These are phyloP conservation scores for Penicillium sumatraense DNA, from an alignment of 2,329 filamentous ascomycete species.

Conservation along the genomic window DNA sequence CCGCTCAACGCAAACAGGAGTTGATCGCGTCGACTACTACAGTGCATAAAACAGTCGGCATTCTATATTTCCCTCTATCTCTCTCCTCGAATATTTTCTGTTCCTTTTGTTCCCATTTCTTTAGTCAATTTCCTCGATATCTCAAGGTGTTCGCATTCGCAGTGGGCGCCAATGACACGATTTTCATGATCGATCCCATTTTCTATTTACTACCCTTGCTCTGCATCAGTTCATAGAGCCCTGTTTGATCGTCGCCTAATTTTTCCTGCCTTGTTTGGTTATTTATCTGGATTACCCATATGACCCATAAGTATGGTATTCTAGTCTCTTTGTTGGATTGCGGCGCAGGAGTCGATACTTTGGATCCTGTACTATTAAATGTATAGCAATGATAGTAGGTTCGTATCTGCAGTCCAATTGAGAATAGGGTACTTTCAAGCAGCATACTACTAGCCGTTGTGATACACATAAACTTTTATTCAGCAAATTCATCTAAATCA, in stretches of 20 bases:
- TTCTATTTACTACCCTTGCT: conserved; percentile 2
- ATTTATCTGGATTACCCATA: neutral
- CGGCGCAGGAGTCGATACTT: conserved; percentile 16
- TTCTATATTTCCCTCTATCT: neutral
- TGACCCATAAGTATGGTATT: neutral
- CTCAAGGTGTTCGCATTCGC: conserved; percentile 1
- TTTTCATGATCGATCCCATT: conserved; percentile 21
- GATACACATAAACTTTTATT: no score
- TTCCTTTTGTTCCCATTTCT: neutral
- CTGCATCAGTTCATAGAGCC: conserved; percentile 15
- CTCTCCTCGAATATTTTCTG: neutral
- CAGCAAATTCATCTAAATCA: no score
- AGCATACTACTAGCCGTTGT: neutral
- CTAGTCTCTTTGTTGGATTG: no score
- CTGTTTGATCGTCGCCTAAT: neutral
- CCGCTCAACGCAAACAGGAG: conserved; percentile 30
- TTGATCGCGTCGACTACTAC: conserved; percentile 24
- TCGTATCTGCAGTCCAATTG: neutral
- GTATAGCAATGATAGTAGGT: conserved; percentile 11
- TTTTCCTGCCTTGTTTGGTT: neutral
- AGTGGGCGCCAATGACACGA: conserved; percentile 6
- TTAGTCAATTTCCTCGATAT: neutral
- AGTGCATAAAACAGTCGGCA: conserved; percentile 23
- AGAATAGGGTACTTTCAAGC: neutral
- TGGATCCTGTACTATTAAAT: conserved; percentile 15